phyloP scores from a whole-genome alignment of 495 filamentous ascomycete genomes.

The Xylaria telfairii region DNA sequence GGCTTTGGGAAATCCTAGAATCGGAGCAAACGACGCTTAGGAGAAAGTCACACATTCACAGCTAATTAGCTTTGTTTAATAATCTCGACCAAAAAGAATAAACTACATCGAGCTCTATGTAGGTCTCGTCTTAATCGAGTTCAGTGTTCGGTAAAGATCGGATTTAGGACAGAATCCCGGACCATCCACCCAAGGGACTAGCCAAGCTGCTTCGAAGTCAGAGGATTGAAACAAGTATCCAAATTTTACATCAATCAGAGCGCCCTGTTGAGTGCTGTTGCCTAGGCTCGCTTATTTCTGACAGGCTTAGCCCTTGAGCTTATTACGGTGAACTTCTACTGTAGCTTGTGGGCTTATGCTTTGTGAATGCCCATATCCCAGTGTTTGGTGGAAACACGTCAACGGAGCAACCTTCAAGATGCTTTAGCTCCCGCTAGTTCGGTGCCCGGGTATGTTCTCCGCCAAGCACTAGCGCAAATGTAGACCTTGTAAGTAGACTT shows the following conservation, averaged over 20 bases:
- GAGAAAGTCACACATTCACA: neutral
- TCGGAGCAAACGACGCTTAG: neutral
- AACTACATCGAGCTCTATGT: neutral
- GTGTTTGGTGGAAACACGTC: neutral
- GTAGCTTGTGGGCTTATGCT: neutral
- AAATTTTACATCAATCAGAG: neutral
- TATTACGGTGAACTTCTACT: neutral
- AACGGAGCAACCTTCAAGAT: neutral
- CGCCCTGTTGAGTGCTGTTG: neutral
- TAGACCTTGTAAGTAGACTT: neutral
- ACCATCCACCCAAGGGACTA: neutral
- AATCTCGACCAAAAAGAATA: neutral
- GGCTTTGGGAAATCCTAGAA: neutral
- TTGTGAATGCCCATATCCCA: neutral
- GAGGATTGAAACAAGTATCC: neutral
- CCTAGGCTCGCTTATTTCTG: neutral
- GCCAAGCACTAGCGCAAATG: neutral
- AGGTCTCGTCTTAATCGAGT: neutral
- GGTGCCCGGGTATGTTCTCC: neutral
- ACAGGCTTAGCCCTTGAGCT: neutral
- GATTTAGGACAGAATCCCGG: neutral
- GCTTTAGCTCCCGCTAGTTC: neutral
- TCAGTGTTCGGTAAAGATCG: neutral
- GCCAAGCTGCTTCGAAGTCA: neutral
- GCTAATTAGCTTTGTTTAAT: neutral